phyloP scores from a whole-genome alignment of 2,329 filamentous ascomycete genomes.

The Emergomyces orientalis region DNA sequence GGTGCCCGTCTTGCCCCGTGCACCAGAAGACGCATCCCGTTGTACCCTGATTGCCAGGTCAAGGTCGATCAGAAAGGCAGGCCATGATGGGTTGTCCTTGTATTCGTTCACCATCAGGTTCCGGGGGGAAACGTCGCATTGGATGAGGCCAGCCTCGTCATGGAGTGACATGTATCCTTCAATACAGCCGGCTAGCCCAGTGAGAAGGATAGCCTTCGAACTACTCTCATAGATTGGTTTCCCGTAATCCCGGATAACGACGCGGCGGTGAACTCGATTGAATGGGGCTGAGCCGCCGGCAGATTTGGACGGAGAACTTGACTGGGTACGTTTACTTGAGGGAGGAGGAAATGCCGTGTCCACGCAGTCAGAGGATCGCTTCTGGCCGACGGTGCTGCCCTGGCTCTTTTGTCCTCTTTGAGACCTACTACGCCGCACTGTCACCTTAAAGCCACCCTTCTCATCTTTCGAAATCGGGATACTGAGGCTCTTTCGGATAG shows the following conservation, averaged over 20 bases:
- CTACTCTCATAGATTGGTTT: neutral
- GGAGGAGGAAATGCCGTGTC: neutral
- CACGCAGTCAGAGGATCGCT: neutral
- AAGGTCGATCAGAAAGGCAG: neutral
- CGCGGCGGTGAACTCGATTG: neutral
- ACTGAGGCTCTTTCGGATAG: slow-evolving; percentile 22
- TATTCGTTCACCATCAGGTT: neutral
- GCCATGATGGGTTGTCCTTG: neutral
- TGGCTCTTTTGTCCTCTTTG: neutral
- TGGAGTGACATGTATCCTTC: neutral
- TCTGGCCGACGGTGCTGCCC: neutral
- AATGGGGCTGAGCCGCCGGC: neutral
- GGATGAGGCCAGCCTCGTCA: neutral
- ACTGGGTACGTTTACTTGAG: neutral
- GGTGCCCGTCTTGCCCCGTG: neutral
- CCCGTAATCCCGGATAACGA: neutral
- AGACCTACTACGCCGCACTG: neutral
- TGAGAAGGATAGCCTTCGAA: neutral
- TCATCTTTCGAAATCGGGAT: slow-evolving; percentile 30
- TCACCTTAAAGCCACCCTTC: neutral
- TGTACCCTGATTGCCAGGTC: neutral
- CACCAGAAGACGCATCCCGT: neutral
- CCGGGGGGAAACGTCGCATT: neutral
- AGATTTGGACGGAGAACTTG: neutral
- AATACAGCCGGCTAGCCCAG: neutral